Evolutionary conservation across 1,284 basidiomycete genomes (phyloP).

Genomic region (Naganishia cerealis): DNA sequence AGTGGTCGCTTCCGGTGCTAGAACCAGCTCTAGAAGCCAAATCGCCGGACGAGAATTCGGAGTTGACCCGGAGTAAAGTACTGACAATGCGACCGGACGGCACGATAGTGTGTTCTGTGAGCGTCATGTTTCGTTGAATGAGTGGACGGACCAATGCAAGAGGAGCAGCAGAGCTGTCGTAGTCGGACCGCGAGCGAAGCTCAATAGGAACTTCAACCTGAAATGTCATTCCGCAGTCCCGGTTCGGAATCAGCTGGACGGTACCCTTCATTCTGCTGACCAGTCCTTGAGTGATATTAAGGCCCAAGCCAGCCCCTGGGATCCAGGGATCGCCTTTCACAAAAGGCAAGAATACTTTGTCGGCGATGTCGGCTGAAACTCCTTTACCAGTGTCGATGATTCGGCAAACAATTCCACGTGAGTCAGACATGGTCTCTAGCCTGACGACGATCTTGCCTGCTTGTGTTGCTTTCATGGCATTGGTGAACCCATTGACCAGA

Average conservation of each 20-base stretch:
- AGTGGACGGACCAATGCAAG: neutral
- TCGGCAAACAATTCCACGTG: conserved; percentile 13
- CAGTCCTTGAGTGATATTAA: conserved; percentile 41
- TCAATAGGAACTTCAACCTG: conserved; percentile 36
- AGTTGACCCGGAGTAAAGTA: neutral
- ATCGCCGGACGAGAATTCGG: neutral
- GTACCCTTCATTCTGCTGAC: conserved; percentile 39
- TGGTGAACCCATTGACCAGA: conserved; percentile 52
- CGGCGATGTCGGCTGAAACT: conserved; percentile 34
- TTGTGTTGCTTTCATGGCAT: conserved; percentile 53
- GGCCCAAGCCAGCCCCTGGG: conserved; percentile 41
- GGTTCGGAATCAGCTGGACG: conserved; percentile 22
- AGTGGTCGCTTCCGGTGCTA: neutral
- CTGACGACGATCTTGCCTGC: conserved; percentile 39
- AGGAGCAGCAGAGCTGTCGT: neutral
- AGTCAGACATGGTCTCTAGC: conserved; percentile 29
- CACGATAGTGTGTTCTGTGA: conserved; percentile 14
- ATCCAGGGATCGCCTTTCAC: conserved; percentile 38
- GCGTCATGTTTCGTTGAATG: conserved; percentile 8
- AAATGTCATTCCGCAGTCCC: conserved; percentile 37
- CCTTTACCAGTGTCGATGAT: conserved; percentile 40
- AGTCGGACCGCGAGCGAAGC: neutral
- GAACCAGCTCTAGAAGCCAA: neutral
- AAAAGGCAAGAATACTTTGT: conserved; percentile 40
- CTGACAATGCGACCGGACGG: conserved; percentile 5